phyloP scores from a whole-genome alignment of 1,139 yeast genomes.

The Suhomyces bokatorum region DNA sequence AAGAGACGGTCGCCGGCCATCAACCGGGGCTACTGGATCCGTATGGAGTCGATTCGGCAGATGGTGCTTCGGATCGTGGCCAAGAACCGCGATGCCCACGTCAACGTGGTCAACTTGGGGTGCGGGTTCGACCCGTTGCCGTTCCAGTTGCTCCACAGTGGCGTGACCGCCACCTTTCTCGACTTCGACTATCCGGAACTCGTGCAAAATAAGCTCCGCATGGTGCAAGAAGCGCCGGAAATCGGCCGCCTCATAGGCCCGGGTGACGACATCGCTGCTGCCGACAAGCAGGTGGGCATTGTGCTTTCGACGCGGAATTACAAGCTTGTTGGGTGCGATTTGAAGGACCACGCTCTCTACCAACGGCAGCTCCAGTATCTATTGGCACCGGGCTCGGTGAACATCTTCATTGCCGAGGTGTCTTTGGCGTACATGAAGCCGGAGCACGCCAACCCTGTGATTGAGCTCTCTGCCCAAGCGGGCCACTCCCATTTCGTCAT shows the following conservation, averaged over 20 bases:
- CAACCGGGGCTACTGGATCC: constrained; percentile 80
- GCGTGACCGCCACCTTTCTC: constrained; percentile 46
- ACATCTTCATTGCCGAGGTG: constrained; percentile 77
- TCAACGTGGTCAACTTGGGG: constrained; percentile 66
- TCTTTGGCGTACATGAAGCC: constrained; percentile 80
- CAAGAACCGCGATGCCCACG: constrained; percentile 20
- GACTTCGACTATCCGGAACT: constrained; percentile 80
- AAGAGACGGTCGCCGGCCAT: constrained; percentile 78
- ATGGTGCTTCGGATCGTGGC: constrained; percentile 49
- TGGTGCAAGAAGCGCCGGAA: constrained; percentile 52
- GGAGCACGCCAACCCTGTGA: constrained; percentile 64
- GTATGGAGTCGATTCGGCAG: constrained; percentile 69
- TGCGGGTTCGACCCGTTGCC: constrained; percentile 85
- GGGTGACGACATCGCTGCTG: constrained; percentile 4
- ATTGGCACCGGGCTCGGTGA: constrained; percentile 33
- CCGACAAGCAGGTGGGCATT: constrained; percentile 22
- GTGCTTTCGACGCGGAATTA: constrained; percentile 49
- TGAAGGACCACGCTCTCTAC: constrained; percentile 52
- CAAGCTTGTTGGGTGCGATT: constrained; percentile 69
- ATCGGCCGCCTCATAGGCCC: constrained; percentile 49
- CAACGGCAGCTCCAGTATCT: constrained; percentile 31
- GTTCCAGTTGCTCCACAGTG: constrained; percentile 47
- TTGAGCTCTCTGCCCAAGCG: constrained; percentile 44
- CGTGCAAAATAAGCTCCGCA: constrained; percentile 50
- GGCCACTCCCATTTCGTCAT: constrained; percentile 59